Percentiles rank a stretch among this genome's conserved stretches.
These are phyloP conservation scores for Clarireedia hainanense DNA, from an alignment of 2,329 filamentous ascomycete species.

Conservation along the genomic window DNA sequence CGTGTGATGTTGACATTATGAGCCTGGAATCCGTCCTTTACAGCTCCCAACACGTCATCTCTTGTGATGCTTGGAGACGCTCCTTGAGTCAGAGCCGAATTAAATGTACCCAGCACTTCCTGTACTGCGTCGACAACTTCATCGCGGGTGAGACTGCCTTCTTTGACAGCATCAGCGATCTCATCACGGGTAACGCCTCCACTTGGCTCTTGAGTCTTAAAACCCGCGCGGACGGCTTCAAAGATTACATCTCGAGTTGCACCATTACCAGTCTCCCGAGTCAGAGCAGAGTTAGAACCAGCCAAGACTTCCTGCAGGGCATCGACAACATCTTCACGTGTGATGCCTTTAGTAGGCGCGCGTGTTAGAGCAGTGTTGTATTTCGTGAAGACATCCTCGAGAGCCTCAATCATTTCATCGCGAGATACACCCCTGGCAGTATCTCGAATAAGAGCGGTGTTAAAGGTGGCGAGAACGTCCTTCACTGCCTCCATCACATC, in stretches of 20 bases:
- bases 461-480: conserved; percentile 55
- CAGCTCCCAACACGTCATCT: conserved; percentile 75
- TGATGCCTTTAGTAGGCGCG: conserved; percentile 66
- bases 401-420: conserved; percentile 28
- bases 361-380: conserved; percentile 77
- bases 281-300: conserved; percentile 12
- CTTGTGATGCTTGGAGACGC: conserved; percentile 59
- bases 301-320: conserved; percentile 32
- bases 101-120: conserved; percentile 79
- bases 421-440: conserved; percentile 32
- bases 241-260: conserved; percentile 80
- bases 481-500: conserved; percentile 81
- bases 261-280: conserved; percentile 39
- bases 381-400: conserved; percentile 94
- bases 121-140: conserved; percentile 78
- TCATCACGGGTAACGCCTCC: conserved; percentile 65
- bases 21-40: conserved; percentile 81
- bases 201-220: conserved; percentile 64
- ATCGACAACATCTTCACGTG: conserved; percentile 49
- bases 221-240: conserved; percentile 71
- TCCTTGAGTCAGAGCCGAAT: conserved; percentile 59
- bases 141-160: conserved; percentile 63
- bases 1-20: conserved; percentile 46
- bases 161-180: conserved; percentile 73
- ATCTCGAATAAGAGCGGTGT: conserved; percentile 46